Conservation (phyloP, 495 filamentous ascomycete species). For the Podospora pseudoanserina region DNA sequence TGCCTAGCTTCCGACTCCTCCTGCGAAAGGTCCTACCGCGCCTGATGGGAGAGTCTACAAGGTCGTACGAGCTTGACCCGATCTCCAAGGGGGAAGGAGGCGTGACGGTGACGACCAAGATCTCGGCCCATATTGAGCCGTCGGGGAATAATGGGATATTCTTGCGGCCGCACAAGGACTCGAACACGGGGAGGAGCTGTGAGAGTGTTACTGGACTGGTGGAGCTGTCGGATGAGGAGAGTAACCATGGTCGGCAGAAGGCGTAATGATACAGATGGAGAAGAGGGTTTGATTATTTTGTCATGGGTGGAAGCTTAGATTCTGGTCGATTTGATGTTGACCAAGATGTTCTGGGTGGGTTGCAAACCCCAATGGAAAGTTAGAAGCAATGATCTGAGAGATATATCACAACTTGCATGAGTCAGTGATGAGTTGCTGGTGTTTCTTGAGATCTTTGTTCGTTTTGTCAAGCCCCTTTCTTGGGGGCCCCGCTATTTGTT, state of each 20-base stretch:
- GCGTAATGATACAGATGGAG: not conserved
- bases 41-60: slow-evolving; percentile 14
- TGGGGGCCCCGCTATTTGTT: too few relatives aligned
- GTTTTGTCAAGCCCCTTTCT: too few relatives aligned
- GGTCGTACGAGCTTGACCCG: slow-evolving; percentile 20
- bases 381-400: too few relatives aligned
- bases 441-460: too few relatives aligned
- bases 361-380: too few relatives aligned
- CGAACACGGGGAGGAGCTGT: slow-evolving; percentile 11
- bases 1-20: slow-evolving; percentile 30
- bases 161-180: not conserved
- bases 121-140: not conserved
- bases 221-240: slow-evolving; percentile 6
- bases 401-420: too few relatives aligned
- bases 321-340: too few relatives aligned
- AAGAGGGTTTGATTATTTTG: too few relatives aligned
- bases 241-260: not conserved
- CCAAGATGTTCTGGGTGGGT: too few relatives aligned
- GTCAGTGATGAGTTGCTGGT: too few relatives aligned
- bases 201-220: slow-evolving; percentile 19
- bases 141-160: not conserved
- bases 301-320: too few relatives aligned
- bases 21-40: slow-evolving; percentile 24
- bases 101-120: slow-evolving; percentile 3
- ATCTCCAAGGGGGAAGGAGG: not conserved